Evolutionary conservation across 257 asterid genomes (phyloP), one percentile per base, ranked within the genome.

Genomic region (Hygrophila difformis): DNA sequence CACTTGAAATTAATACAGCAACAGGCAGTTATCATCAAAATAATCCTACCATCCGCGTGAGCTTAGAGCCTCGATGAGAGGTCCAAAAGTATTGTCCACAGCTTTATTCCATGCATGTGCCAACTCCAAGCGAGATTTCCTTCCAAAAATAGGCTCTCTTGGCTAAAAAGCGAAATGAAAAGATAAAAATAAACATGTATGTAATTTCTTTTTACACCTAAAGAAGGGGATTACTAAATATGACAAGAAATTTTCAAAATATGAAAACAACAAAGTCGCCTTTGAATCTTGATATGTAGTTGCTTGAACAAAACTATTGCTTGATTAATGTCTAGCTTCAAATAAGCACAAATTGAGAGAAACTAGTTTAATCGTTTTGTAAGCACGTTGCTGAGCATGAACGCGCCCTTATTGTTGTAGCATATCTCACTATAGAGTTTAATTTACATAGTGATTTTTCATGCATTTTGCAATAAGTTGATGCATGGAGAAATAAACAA

Each of bases 51-150:
- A 75, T 59, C 84, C 79, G 12, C 77, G 77, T 18, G 79, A 68
- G 70, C 84, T 68, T 20, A 75, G 69, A 40, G 71, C 64, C 51
- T 68, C 62, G 12, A 75, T 65, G 52, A 65, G 11, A 34, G 74
- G 57, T 59, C 69, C 77, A 15, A 75, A 68, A 28, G 69, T 52
- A 65, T 59, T 65, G 39, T 75, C 84, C 66, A 75, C 72, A 12
- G 79, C 59, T 56, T 68, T 71, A 55, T 75, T 75, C 79, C 84
- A 71, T 9, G 49, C 12, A 47, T 71, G 79, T 26, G 77, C 76
- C 44, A 71, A 56, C 70, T 65, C 72, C 53, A 43, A 71, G 36
- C 69, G 69, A 33, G 72, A 46, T 21, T 65, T 65, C 18, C 44
- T 49, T 26, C 79, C 74, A 34, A 75, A 75, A 35, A 68, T 68